These are phyloP conservation scores for Colletotrichum shisoi DNA, from an alignment of 2,329 filamentous ascomycete species.

Conservation along the genomic window DNA sequence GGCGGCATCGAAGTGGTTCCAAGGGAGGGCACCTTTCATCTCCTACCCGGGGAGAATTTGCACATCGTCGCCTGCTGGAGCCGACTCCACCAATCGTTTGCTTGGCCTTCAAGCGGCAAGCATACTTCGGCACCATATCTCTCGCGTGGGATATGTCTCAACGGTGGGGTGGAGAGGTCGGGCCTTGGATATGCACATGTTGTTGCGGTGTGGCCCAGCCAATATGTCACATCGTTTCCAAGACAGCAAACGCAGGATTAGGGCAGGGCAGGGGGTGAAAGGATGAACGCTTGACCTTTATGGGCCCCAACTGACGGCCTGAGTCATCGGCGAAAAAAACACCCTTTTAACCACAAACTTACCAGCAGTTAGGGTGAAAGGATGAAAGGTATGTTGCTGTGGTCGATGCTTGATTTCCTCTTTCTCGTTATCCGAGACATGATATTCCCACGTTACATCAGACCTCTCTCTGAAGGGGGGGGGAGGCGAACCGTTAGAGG, in stretches of 20 bases:
- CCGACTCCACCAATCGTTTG: constrained; percentile 17
- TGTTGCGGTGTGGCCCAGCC: constrained; percentile 3
- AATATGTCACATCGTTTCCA: neutral
- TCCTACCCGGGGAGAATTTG: neutral
- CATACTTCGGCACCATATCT: constrained; percentile 13
- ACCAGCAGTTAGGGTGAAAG: too few species aligned
- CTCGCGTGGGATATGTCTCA: neutral
- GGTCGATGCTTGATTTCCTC: neutral
- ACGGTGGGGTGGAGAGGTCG: neutral
- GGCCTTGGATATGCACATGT: neutral
- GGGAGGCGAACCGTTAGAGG: neutral
- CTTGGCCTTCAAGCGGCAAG: constrained; percentile 22
- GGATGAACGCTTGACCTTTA: too few species aligned
- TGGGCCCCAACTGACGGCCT: too few species aligned
- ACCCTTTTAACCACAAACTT: too few species aligned
- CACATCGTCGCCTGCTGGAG: neutral
- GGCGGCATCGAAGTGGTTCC: constrained; percentile 16
- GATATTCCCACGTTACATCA: neutral
- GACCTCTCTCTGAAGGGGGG: too few species aligned
- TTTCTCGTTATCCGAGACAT: neutral
- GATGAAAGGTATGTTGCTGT: neutral
- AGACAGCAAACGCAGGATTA: neutral
- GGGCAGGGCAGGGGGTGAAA: too few species aligned
- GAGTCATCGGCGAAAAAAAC: too few species aligned
- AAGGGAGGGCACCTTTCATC: constrained; percentile 2